These are phyloP conservation scores for Parathielavia hyrcaniae DNA, from an alignment of 495 filamentous ascomycete species.

Conservation along the genomic window DNA sequence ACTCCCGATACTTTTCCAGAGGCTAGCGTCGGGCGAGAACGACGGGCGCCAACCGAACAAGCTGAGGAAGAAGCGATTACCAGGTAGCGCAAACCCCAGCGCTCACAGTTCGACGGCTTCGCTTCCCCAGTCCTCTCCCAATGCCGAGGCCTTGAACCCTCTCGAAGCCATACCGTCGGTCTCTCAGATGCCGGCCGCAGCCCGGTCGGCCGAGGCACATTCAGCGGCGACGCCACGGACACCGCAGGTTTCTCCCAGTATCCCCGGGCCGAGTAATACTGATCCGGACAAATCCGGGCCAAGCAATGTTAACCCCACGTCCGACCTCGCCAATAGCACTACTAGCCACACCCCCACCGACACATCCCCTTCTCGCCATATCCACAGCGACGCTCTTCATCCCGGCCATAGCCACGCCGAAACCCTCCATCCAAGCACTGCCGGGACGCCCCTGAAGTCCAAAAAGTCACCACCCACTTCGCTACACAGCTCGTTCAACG, in stretches of 20 bases:
- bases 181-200: conserved; percentile 23
- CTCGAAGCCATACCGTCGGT: conserved; percentile 32
- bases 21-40: conserved; percentile 58
- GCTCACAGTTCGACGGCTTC: conserved; percentile 82
- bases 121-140: conserved; percentile 48
- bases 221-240: conserved; percentile 35
- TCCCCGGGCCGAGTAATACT: conserved; percentile 8
- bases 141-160: conserved; percentile 33
- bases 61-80: conserved; percentile 72
- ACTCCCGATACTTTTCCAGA: conserved; percentile 59
- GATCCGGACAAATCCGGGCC: background rate
- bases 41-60: conserved; percentile 71
- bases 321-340: background rate
- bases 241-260: conserved; percentile 34
- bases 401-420: conserved; percentile 36
- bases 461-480: conserved; percentile 63
- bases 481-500: conserved; percentile 68
- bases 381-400: conserved; percentile 36
- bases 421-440: conserved; percentile 29
- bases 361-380: conserved; percentile 28
- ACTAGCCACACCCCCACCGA: background rate
- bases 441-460: conserved; percentile 53
- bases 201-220: conserved; percentile 25
- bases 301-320: background rate
- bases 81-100: conserved; percentile 67